Evolutionary conservation across 2,329 filamentous ascomycete genomes (phyloP), one percentile per base, ranked within the genome.

Genomic region (Fusarium sp.): DNA sequence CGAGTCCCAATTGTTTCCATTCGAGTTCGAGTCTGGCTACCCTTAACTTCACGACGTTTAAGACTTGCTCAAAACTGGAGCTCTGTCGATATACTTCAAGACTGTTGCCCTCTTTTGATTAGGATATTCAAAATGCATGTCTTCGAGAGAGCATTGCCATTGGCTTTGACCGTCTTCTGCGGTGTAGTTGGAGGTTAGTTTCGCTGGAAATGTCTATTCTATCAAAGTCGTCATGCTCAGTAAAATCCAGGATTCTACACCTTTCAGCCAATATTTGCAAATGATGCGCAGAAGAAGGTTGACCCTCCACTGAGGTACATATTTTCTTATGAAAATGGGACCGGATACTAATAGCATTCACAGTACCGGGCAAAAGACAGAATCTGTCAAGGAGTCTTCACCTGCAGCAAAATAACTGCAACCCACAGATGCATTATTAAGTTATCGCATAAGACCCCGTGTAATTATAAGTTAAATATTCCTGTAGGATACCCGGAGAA

Each of bases 101-200:
- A 49, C 31, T 22, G 14, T 36, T 13, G 22, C 55, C 36, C 39
- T 17, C 17, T 41, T 57, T 20, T 11, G 9, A 18, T 56, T 25
- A 33, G 11, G 20, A 22, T 29, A 20, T 4, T 18, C n/a, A 67
- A 52, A 46, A 82, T 83, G 80, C 77, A 78, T 55, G 80, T 73
- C n/a, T 76, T 82, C 47, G 76, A 81, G 54, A 79, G 77, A 65
- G 79, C 76, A 7, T 58, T 83, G 31, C 81, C 81, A 12, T 56
- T 81, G 54, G 81, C 78, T 27, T 67, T 83, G 38, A 79, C 81
- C 17, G 70, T 80, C 14, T 82, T 83, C 62, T 82, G 76, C 29
- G 81, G 81, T 35, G 78, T 83, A 35, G 64, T 81, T 45, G 80
- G 81, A 64, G 81, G 81, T 82, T 39, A 62, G 79, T 74, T 54